phyloP scores from a whole-genome alignment of 1,284 basidiomycete genomes.

The Hortiboletus rubellus region DNA sequence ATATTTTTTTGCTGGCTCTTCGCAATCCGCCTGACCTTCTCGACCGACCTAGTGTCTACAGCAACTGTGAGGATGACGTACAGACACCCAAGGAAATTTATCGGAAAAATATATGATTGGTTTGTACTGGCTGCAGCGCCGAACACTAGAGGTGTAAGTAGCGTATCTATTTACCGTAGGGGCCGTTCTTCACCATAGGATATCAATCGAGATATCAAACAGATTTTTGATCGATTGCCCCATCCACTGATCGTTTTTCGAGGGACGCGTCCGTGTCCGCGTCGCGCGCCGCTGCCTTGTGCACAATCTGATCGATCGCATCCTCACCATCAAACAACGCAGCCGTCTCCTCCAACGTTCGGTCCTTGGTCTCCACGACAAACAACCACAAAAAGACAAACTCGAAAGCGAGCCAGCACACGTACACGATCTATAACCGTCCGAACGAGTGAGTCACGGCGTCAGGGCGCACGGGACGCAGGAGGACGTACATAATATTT shows the following conservation, averaged over 20 bases:
- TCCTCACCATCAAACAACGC: slow-evolving; percentile 70
- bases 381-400: slow-evolving; percentile 63
- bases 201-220: slow-evolving; percentile 2
- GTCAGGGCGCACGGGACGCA: background rate
- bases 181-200: too few species aligned
- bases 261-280: slow-evolving; percentile 30
- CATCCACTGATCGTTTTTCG: slow-evolving; percentile 33
- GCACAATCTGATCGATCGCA: slow-evolving; percentile 44
- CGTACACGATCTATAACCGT: slow-evolving; percentile 55
- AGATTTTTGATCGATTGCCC: background rate
- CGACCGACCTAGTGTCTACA: too few species aligned
- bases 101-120: too few species aligned
- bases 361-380: slow-evolving; percentile 71
- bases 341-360: slow-evolving; percentile 73
- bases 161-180: too few species aligned
- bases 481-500: slow-evolving; percentile 53
- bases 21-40: too few species aligned
- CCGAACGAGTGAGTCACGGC: background rate
- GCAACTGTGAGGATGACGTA: too few species aligned
- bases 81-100: too few species aligned
- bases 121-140: too few species aligned
- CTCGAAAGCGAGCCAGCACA: slow-evolving; percentile 69
- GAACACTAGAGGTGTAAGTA: too few species aligned
- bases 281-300: slow-evolving; percentile 25
- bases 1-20: too few species aligned